phyloP scores from a whole-genome alignment of 2,329 filamentous ascomycete genomes.

The Venturia aucupariae region DNA sequence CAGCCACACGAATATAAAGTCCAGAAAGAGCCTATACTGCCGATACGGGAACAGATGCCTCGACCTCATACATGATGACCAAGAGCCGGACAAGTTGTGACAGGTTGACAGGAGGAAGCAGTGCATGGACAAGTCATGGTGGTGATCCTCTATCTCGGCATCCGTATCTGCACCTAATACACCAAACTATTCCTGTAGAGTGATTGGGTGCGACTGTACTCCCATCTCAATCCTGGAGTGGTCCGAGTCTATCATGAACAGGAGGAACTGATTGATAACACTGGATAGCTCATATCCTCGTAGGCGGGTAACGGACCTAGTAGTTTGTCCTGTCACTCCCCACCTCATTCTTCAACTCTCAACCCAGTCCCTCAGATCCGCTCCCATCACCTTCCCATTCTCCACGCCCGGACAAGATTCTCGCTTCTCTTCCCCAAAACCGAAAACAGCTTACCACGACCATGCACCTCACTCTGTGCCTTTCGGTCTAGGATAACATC shows the following conservation, averaged over 20 bases:
- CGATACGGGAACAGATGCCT: no score
- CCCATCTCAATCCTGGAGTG: no score
- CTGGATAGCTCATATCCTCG: not conserved
- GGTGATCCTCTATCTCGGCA: no score
- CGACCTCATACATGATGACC: no score
- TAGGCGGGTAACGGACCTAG: not conserved
- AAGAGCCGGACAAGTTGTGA: no score
- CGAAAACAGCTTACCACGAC: not conserved
- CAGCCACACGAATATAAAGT: no score
- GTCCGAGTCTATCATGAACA: no score
- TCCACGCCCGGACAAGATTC: not conserved
- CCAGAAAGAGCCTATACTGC: no score
- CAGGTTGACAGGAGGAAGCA: no score
- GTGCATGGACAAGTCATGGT: no score
- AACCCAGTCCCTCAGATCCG: not conserved
- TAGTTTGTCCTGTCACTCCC: not conserved
- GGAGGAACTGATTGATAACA: no score
- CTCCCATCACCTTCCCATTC: not conserved
- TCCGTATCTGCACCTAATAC: not conserved
- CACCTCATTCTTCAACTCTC: not conserved
- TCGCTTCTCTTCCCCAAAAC: not conserved
- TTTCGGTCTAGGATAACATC: not conserved
- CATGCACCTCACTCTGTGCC: no score
- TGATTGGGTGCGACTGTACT: not conserved
- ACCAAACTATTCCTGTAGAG: not conserved